These are phyloP conservation scores for Stylonectria norvegica DNA, from an alignment of 2,329 filamentous ascomycete genomes.

Conservation along the genomic window DNA sequence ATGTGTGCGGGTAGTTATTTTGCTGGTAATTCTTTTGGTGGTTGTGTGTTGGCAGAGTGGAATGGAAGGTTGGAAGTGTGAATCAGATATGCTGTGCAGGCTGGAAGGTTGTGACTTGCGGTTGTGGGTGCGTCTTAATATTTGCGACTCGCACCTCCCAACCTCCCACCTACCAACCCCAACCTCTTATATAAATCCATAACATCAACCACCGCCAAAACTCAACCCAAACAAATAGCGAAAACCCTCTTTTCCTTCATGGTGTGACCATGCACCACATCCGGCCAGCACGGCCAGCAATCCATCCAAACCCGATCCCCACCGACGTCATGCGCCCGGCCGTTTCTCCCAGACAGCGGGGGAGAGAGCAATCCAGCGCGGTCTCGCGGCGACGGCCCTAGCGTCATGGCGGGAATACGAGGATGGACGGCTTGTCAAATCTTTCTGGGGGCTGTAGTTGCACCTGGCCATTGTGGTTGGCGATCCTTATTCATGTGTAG, in stretches of 20 bases:
- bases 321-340: constrained; percentile 1
- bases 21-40: neutral
- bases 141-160: neutral
- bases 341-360: neutral
- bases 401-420: neutral
- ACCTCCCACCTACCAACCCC: neutral
- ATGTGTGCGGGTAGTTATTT: neutral
- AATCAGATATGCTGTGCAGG: constrained; percentile 15
- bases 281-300: neutral
- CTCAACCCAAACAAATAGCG: neutral
- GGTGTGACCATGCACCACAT: neutral
- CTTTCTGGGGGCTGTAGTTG: neutral
- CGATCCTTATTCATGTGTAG: neutral
- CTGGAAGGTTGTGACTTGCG: constrained; percentile 5
- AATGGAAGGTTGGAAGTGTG: constrained; percentile 6
- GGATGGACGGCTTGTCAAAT: neutral
- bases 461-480: neutral
- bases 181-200: neutral
- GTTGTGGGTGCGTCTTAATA: neutral
- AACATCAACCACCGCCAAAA: neutral
- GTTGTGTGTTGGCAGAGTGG: constrained; percentile 7
- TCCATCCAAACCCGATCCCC: neutral
- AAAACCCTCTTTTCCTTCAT: neutral
- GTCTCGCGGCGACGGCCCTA: neutral
- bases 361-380: neutral